A percentile compares a stretch with the other conserved stretches of the same genome.
Evolutionary conservation across 2,329 filamentous ascomycete genomes (phyloP).

Genomic region (Scopulariopsis brevicaulis): DNA sequence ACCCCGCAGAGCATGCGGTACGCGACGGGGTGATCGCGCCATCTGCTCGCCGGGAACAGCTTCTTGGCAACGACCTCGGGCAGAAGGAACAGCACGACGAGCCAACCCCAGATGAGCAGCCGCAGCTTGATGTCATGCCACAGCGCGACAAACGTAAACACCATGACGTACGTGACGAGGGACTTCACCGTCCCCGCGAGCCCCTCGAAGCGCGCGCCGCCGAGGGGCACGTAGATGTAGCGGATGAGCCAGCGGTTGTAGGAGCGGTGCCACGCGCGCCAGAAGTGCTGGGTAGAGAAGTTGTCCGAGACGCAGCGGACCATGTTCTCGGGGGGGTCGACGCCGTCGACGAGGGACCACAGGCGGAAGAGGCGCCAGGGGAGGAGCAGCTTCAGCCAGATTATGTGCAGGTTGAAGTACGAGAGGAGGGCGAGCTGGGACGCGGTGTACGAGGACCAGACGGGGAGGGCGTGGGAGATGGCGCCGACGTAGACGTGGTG

Average conservation of each 20-base stretch:
- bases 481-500: conserved; percentile 92
- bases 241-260: conserved; percentile 93
- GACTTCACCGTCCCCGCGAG: conserved; percentile 39
- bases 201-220: conserved; percentile 48
- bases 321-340: conserved; percentile 98
- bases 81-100: conserved; percentile 86
- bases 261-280: conserved; percentile 90
- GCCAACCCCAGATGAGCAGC: conserved; percentile 91
- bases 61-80: conserved; percentile 67
- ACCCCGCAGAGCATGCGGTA: conserved; percentile 74
- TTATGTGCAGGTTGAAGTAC: conserved; percentile 92
- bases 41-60: conserved; percentile 63
- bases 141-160: conserved; percentile 93
- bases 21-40: conserved; percentile 54
- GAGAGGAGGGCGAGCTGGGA: conserved; percentile 83
- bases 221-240: conserved; percentile 88
- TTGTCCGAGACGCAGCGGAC: conserved; percentile 93
- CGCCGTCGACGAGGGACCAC: conserved; percentile 83
- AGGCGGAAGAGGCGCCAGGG: conserved; percentile 98
- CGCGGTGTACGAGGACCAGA: conserved; percentile 76
- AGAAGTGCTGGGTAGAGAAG: conserved; percentile 82
- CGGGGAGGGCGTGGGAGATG: conserved; percentile 69
- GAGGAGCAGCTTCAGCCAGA: conserved; percentile 94
- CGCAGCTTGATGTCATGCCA: conserved; percentile 96
- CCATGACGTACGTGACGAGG: conserved; percentile 64